Conservation (phyloP, 176 grass and related monocot species). For the Oryza rufipogon region DNA sequence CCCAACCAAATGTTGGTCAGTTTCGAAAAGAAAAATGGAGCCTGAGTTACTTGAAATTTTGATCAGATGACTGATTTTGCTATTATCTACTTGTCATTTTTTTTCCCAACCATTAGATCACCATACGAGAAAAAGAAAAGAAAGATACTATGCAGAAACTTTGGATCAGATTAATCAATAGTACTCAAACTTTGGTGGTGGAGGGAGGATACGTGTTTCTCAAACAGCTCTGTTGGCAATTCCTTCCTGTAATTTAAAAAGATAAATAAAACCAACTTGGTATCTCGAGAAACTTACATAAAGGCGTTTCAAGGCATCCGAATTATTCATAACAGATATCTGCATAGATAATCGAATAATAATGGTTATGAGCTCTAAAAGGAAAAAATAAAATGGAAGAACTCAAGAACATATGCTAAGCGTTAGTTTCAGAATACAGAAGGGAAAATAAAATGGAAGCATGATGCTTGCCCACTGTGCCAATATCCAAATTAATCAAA, state of each 20-base stretch:
- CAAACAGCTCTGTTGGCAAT: slow-evolving; percentile 89
- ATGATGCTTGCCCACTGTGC: slow-evolving; percentile 62
- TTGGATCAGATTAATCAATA: neutral
- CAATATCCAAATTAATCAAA: slow-evolving; percentile 34
- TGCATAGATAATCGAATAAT: slow-evolving; percentile 31
- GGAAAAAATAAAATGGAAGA: slow-evolving; percentile 23
- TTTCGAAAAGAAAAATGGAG: too few relatives aligned
- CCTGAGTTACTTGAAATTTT: neutral
- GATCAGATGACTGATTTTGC: neutral
- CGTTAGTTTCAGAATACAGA: slow-evolving; percentile 9
- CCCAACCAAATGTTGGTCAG: too few relatives aligned
- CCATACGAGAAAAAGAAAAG: neutral
- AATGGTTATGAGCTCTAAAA: slow-evolving; percentile 11
- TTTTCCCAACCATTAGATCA: neutral
- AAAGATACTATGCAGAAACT: neutral
- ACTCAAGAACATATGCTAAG: slow-evolving; percentile 2
- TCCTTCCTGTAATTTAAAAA: slow-evolving; percentile 55
- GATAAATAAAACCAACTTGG: neutral
- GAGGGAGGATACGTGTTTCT: slow-evolving; percentile 68
- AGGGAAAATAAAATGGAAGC: slow-evolving; percentile 18
- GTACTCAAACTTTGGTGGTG: neutral
- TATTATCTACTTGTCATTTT: neutral
- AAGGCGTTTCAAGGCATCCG: slow-evolving; percentile 63
- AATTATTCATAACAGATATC: slow-evolving; percentile 65
- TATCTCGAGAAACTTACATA: slow-evolving; percentile 58